Base-by-base conservation (phyloP, 2,329 filamentous ascomycete genomes). In the Pseudopithomyces maydicus region DNA sequence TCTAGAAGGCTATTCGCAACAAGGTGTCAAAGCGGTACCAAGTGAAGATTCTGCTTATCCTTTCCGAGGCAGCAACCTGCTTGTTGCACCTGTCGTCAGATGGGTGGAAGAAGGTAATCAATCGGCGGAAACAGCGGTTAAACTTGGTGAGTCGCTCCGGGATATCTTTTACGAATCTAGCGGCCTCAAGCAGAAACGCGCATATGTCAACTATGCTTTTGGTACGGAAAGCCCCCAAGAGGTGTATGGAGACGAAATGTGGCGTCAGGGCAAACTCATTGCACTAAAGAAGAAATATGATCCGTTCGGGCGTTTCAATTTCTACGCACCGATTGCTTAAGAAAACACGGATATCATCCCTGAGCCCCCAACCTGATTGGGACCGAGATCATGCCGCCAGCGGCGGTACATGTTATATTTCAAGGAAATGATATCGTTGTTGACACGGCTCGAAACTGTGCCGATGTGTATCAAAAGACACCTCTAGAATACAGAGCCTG, bases 141-240 rank as follows among this genome's bases (percentile, higher is more conserved):
- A 10, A 2, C n/a, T 48, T 17, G 45, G 45, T 38, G 33, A 36
- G 14, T 17, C 32, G 45, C 33, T 48, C 4, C 32, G 32, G 19
- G 17, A 48, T 32, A 48, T 48, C n/a, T 19, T 48, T 12, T 15
- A 38, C n/a, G 20, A 44, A 23, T 11, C 19, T 19, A 48, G 32
- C n/a, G 33, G 33, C 4, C 6, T 15, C 2, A 3, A 6, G 33
- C 12, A 23, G 2, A 38, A 38, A 19, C 19, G 35, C 12, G 20
- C 33, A 5, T 29, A 49, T 39, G 33, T 49, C 33, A 49, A 49
- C 11, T 49, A 39, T 38, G 46, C 46, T 14, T 49, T 49, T 23
- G 46, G 46, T 14, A 49, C 33, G 8, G 46, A 49, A 19, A 39
- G 46, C 7, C 2, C 17, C 17, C 6, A 39, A 7, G 46, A 26